phyloP scores from a whole-genome alignment of 2,329 filamentous ascomycete genomes.

The Myotisia sp. region DNA sequence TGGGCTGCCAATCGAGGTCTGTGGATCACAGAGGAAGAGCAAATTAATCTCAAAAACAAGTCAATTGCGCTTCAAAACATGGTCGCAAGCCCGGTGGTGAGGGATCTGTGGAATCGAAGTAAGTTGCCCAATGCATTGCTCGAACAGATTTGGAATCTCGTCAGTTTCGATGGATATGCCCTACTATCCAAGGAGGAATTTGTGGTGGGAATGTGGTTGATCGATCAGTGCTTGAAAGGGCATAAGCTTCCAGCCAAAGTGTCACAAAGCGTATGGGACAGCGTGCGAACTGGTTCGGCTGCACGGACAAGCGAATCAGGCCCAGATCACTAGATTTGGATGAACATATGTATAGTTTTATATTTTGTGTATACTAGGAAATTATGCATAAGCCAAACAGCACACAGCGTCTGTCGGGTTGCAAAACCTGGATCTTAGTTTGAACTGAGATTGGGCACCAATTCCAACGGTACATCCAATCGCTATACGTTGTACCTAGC shows the following conservation, averaged over 20 bases:
- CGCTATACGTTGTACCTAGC: too few species aligned
- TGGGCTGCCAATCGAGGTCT: constrained; percentile 37
- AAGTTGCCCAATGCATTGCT: constrained; percentile 26
- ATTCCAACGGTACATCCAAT: too few species aligned
- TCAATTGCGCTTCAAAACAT: constrained; percentile 22
- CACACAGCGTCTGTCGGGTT: too few species aligned
- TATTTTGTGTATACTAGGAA: too few species aligned
- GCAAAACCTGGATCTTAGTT: too few species aligned
- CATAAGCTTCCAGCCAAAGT: constrained; percentile 33
- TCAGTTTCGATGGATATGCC: constrained; percentile 25
- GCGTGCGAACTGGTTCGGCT: constrained; percentile 17
- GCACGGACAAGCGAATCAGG: neutral
- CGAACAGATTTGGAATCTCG: constrained; percentile 35
- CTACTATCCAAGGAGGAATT: constrained; percentile 33
- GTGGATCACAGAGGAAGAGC: constrained; percentile 6
- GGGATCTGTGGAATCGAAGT: constrained; percentile 37
- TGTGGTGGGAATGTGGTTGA: constrained; percentile 38
- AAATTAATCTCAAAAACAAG: constrained; percentile 10
- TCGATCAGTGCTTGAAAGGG: constrained; percentile 35
- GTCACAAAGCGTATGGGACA: constrained; percentile 35
- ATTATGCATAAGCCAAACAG: too few species aligned
- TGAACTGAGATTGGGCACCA: too few species aligned
- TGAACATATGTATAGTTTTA: too few species aligned
- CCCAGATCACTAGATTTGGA: too few species aligned
- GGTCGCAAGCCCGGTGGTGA: constrained; percentile 34